Percentiles rank a stretch among this genome's conserved stretches.
Evolutionary conservation across 2,329 filamentous ascomycete genomes (phyloP).

Genomic region (Ambrosiella xylebori): DNA sequence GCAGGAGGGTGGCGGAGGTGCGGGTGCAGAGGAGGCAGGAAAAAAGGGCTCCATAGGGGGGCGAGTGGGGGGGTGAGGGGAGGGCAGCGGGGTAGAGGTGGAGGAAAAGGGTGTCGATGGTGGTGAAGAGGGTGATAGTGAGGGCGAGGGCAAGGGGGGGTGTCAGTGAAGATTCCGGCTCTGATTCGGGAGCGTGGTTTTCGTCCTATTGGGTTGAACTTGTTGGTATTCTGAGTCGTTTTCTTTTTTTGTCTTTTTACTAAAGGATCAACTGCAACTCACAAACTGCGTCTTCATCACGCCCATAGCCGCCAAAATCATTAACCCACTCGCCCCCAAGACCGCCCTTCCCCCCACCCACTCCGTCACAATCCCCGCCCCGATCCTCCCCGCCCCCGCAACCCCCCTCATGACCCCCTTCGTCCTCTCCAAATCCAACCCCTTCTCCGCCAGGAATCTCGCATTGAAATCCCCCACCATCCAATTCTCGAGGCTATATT

Average conservation of each 20-base stretch:
- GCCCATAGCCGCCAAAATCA: slow-evolving; percentile 26
- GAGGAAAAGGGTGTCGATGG: slow-evolving; percentile 41
- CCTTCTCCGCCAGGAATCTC: slow-evolving; percentile 24
- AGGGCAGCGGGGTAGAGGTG: slow-evolving; percentile 41
- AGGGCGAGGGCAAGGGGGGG: slow-evolving; percentile 32
- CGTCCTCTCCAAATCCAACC: slow-evolving; percentile 29
- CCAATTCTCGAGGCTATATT: slow-evolving; percentile 44
- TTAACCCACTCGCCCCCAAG: slow-evolving; percentile 24
- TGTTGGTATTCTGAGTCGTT: neutral
- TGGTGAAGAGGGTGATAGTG: slow-evolving; percentile 39
- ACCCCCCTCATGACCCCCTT: slow-evolving; percentile 40
- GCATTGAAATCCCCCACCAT: slow-evolving; percentile 38
- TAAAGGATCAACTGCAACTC: neutral
- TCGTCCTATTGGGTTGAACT: slow-evolving; percentile 24
- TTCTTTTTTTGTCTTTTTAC: neutral
- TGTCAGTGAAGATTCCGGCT: slow-evolving; percentile 20
- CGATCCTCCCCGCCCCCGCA: slow-evolving; percentile 20
- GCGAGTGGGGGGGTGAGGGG: slow-evolving; percentile 16
- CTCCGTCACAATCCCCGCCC: slow-evolving; percentile 29
- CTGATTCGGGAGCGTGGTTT: slow-evolving; percentile 24
- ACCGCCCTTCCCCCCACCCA: slow-evolving; percentile 30
- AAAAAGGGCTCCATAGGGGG: slow-evolving; percentile 36
- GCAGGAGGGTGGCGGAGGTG: slow-evolving; percentile 39
- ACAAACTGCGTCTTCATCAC: slow-evolving; percentile 32
- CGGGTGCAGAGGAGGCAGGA: slow-evolving; percentile 41